Evolutionary conservation across 306 rosid genomes (phyloP), one percentile per base, ranked within the genome.

Genomic region (Macrotyloma uniflorum): DNA sequence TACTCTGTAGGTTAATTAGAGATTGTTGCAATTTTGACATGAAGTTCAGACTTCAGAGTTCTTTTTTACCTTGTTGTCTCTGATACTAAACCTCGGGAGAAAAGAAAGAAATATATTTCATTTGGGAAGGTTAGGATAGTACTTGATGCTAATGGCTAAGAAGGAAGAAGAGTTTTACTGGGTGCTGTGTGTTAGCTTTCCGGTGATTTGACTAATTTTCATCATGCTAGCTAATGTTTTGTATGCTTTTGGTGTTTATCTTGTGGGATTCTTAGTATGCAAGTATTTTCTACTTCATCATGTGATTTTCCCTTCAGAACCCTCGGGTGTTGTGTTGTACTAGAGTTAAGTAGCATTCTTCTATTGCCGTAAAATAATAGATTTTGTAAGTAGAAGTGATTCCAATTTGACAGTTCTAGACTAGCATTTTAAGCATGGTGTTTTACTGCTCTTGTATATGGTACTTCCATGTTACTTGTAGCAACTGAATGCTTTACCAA

Each of bases 1-100:
- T 74, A 33, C 47, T 50, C 6, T 6, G 54, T 54, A 16, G 69
- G 30, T 28, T 65, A 35, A 16, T 14, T 65, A 43, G 54, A 23
- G 55, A 58, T 79, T n/a, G 3, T 38, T 78, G 61, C 76, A n/a
- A 73, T 14, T 67, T 65, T 66, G n/a, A 26, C 45, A 15, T 24
- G 72, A 28, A 51, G 24, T 43, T 19, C 61, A 16, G 8, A 46
- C 18, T 46, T 46, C 47, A 13, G 73, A 54, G 53, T 20, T 9
- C 36, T n/a, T 9, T 32, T 55, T 24, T 36, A 36, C 33, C 47
- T 6, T 42, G 46, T 42, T 12, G 15, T 10, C 47, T 42, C 1
- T 42, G 16, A 42, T 3, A 2, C 5, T 12, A 42, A 42, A 42
- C 15, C 47, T 42, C 47, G 15, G 10, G 12, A 36, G 70, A 36